Evolutionary conservation across 345 rosid species (phyloP).

Genomic region (Psidium guajava): DNA sequence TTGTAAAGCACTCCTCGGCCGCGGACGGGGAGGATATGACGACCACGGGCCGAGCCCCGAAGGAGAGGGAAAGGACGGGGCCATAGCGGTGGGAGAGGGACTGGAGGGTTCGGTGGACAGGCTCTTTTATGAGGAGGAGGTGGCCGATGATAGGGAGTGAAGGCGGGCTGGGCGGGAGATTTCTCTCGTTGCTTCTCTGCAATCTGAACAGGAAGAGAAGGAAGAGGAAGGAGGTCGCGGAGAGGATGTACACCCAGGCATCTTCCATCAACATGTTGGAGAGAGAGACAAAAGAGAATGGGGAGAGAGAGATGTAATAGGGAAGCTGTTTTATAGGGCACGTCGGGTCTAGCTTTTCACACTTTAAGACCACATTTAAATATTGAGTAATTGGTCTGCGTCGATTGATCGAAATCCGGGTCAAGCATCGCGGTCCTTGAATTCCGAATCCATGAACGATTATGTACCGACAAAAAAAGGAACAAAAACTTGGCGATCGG

Average conservation of each 20-base stretch:
- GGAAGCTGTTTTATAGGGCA: background rate
- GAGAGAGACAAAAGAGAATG: background rate
- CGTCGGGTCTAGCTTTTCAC: background rate
- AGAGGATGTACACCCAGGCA: background rate
- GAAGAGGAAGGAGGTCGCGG: background rate
- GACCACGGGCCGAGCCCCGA: constrained; percentile 20
- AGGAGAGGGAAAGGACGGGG: constrained; percentile 15
- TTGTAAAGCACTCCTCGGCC: constrained; percentile 30
- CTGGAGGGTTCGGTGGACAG: constrained; percentile 19
- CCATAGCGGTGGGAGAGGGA: constrained; percentile 16
- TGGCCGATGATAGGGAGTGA: constrained; percentile 36
- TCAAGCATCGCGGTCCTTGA: too few relatives aligned
- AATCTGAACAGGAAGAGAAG: background rate
- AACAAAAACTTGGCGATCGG: background rate
- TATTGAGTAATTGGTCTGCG: too few relatives aligned
- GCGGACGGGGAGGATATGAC: constrained; percentile 25
- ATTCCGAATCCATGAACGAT: background rate
- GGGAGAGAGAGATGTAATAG: background rate
- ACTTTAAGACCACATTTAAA: background rate
- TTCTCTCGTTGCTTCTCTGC: constrained; percentile 9
- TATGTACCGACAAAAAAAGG: background rate
- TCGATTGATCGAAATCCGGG: too few relatives aligned
- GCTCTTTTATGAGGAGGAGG: constrained; percentile 29
- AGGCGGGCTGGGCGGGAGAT: constrained; percentile 33
- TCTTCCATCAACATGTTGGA: background rate